Conservation (phyloP, 2,329 filamentous ascomycete genomes). For the Metarhizium brunneum region DNA sequence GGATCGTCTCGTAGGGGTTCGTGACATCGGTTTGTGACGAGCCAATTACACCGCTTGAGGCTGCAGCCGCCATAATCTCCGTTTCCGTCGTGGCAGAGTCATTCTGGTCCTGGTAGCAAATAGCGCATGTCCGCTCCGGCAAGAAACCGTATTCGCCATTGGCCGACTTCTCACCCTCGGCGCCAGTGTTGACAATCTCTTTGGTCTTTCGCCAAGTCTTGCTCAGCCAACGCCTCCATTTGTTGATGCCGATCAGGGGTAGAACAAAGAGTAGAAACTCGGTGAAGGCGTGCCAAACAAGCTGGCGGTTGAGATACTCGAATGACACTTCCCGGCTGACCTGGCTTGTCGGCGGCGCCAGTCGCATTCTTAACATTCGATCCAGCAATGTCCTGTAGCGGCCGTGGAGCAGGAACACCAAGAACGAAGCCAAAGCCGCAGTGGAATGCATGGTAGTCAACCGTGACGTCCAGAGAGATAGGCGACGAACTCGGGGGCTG, state of each 20-base stretch:
- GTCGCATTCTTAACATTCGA: conserved; percentile 70
- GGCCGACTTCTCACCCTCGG: conserved; percentile 38
- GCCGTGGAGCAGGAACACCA: conserved; percentile 85
- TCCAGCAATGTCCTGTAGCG: conserved; percentile 87
- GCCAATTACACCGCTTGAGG: conserved; percentile 70
- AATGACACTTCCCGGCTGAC: conserved; percentile 90
- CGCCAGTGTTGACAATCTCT: conserved; percentile 45
- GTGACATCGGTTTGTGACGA: conserved; percentile 89
- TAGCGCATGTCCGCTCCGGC: conserved; percentile 88
- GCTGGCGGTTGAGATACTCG: conserved; percentile 92
- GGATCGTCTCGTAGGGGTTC: conserved; percentile 86
- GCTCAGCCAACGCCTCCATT: conserved; percentile 85
- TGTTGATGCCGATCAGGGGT: conserved; percentile 89
- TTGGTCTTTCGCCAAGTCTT: conserved; percentile 79
- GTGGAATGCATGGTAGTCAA: conserved; percentile 68
- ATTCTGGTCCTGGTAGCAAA: conserved; percentile 94
- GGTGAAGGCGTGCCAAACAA: conserved; percentile 99
- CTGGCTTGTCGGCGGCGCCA: conserved; percentile 77
- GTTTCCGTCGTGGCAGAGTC: conserved; percentile 59
- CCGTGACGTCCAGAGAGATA: conserved; percentile 62
- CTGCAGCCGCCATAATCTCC: conserved; percentile 63
- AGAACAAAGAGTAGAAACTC: conserved; percentile 96
- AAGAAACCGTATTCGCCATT: conserved; percentile 75
- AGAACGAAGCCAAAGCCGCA: conserved; percentile 75
- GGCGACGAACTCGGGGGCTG: conserved; percentile 37